A percentile compares a stretch with the other conserved stretches of the same genome.
These are phyloP conservation scores for Tolypocladium capitatum DNA, from an alignment of 2,329 filamentous ascomycete genomes.

Conservation along the genomic window DNA sequence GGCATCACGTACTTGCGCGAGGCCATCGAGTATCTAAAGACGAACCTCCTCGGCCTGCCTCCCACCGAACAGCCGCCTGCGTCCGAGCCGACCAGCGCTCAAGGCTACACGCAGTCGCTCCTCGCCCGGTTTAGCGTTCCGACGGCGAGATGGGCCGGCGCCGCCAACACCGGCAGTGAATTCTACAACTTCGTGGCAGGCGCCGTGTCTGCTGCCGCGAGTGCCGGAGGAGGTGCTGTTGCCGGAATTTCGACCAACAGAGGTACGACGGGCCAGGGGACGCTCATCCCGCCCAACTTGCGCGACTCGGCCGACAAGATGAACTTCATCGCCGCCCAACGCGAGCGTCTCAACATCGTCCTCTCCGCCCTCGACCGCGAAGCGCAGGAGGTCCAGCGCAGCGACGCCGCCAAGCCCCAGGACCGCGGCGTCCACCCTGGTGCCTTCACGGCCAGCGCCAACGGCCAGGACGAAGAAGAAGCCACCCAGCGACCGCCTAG, in stretches of 20 bases:
- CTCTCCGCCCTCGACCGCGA: slow-evolving; percentile 70
- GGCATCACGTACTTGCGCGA: slow-evolving; percentile 65
- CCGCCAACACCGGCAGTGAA: slow-evolving; percentile 41
- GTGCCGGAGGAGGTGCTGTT: slow-evolving; percentile 21
- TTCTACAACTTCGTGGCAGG: slow-evolving; percentile 68
- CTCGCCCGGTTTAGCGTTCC: slow-evolving; percentile 81
- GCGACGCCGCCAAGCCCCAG: slow-evolving; percentile 14
- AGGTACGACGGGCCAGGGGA: slow-evolving; percentile 29
- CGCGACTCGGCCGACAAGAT: slow-evolving; percentile 52
- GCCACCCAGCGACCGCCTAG: slow-evolving; percentile 29
- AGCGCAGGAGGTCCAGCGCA: slow-evolving; percentile 45
- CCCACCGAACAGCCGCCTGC: slow-evolving; percentile 30
- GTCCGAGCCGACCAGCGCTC: slow-evolving; percentile 28
- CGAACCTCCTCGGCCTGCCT: slow-evolving; percentile 66
- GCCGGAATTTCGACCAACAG: background rate
- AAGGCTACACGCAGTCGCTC: slow-evolving; percentile 65
- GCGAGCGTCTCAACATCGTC: slow-evolving; percentile 61
- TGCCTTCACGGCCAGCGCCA: slow-evolving; percentile 5
- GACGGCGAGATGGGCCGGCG: slow-evolving; percentile 42
- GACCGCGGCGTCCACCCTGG: background rate
- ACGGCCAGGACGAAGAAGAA: slow-evolving; percentile 16
- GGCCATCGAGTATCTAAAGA: slow-evolving; percentile 57
- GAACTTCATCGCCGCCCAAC: slow-evolving; percentile 64
- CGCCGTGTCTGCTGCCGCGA: slow-evolving; percentile 52
- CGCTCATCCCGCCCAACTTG: slow-evolving; percentile 59